Evolutionary conservation across 148 eudicot species (phyloP).

Genomic region (Fallopia convolvulus): DNA sequence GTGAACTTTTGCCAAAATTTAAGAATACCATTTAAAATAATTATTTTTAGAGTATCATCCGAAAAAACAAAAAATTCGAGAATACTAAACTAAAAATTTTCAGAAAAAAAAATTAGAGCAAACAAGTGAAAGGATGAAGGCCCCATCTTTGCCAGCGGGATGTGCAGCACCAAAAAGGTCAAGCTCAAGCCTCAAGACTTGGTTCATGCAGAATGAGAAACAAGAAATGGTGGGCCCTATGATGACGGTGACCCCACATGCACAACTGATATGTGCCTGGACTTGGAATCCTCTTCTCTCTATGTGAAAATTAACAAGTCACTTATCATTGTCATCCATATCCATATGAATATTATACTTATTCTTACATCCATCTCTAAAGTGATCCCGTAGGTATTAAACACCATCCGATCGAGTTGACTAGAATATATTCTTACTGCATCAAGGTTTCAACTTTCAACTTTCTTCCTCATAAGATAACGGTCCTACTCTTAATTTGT

Average conservation of each 20-base stretch:
- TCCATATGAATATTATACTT: not conserved
- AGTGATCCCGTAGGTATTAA: not conserved
- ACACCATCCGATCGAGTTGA: not conserved
- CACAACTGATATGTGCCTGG: slow-evolving; percentile 1
- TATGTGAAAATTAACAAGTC: not conserved
- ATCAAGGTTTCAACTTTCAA: not conserved
- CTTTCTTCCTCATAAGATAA: not conserved
- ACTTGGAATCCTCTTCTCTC: not conserved
- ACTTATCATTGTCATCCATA: too few relatives aligned
- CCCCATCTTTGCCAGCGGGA: too few relatives aligned
- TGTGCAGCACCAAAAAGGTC: not conserved
- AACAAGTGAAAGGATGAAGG: too few relatives aligned
- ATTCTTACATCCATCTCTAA: not conserved
- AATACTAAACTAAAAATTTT: too few relatives aligned
- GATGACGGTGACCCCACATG: slow-evolving; percentile 9
- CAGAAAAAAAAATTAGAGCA: too few relatives aligned
- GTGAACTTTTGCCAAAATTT: too few relatives aligned
- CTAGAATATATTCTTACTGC: not conserved
- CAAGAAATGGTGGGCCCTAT: not conserved
- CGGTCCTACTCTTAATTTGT: not conserved
- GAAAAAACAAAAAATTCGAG: too few relatives aligned
- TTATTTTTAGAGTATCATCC: too few relatives aligned
- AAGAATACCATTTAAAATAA: too few relatives aligned
- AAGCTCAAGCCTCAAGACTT: not conserved
- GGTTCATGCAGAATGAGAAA: not conserved